Evolutionary conservation across 306 rosid genomes (phyloP), one percentile per base, ranked within the genome.

Genomic region (Dalbergia cochinchinensis): DNA sequence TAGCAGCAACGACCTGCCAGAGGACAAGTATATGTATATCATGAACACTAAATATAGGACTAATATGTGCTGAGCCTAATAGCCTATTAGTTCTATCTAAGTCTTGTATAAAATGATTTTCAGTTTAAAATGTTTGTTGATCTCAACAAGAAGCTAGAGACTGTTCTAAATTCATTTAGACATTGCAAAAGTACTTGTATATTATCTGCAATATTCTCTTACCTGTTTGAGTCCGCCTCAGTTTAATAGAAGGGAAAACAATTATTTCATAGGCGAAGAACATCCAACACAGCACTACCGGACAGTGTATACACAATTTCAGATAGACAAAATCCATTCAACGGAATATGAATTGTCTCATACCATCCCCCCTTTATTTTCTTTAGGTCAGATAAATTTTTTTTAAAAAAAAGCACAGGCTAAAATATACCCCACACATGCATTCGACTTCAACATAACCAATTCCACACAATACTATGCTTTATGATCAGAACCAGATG

Each of bases 1-100:
- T 85, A 54, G 88, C 85, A 6, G 89, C 86, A 81, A 89, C 74
- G 22, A 84, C 97, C 97, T 94, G 87, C 73, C 72, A 82, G 71
- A 11, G 47, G 83, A 82, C 61, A 84, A 81, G 15, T 39, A 34
- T 11, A 50, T 6, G 6, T 39, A 44, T 60, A 68, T n/a, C n/a
- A n/a, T n/a, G n/a, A n/a, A n/a, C n/a, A n/a, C n/a, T n/a, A n/a
- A n/a, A n/a, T n/a, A n/a, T n/a, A n/a, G n/a, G n/a, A n/a, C n/a
- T n/a, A n/a, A n/a, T n/a, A n/a, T n/a, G n/a, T n/a, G n/a, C n/a
- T n/a, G n/a, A n/a, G n/a, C n/a, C n/a, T n/a, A n/a, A n/a, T n/a
- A n/a, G n/a, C n/a, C n/a, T n/a, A n/a, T n/a, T n/a, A n/a, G n/a
- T n/a, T n/a, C n/a, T n/a, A n/a, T n/a, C n/a, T n/a, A n/a, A n/a